Percentiles rank a stretch among this genome's conserved stretches.
Conservation (phyloP, 805 yeast genomes). For the Debaryomyces castellii region DNA sequence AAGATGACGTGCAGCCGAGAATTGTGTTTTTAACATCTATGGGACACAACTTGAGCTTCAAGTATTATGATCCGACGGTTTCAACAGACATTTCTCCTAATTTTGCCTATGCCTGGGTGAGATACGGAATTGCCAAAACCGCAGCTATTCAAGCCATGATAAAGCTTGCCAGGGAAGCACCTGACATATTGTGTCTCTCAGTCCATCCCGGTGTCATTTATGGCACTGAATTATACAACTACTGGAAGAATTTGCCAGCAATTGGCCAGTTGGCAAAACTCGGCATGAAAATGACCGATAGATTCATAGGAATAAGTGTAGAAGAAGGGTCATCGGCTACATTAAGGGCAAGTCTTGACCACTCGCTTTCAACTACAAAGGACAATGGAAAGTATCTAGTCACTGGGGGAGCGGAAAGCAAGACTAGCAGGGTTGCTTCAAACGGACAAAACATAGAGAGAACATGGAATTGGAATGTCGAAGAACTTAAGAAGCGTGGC, state of each 20-base stretch:
- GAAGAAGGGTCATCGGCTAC: conserved; percentile 38
- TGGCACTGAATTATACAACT: conserved; percentile 31
- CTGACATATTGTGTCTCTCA: conserved; percentile 31
- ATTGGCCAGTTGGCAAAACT: conserved; percentile 19
- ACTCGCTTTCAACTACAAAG: conserved; percentile 14
- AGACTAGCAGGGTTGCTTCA: conserved; percentile 23
- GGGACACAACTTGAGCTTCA: conserved; percentile 28
- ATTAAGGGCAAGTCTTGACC: conserved; percentile 33
- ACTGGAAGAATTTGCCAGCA: conserved; percentile 24
- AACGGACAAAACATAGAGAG: conserved; percentile 18
- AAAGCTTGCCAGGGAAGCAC: conserved; percentile 24
- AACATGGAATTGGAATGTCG: conserved; percentile 30
- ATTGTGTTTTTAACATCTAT: conserved; percentile 31
- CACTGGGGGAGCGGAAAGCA: conserved; percentile 29
- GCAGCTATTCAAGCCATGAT: conserved; percentile 31
- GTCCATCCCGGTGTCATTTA: conserved; percentile 41
- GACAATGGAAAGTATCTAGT: conserved; percentile 30
- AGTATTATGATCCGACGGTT: conserved; percentile 24
- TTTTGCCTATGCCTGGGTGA: conserved; percentile 24
- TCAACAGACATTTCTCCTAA: conserved; percentile 25
- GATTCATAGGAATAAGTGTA: conserved; percentile 23
- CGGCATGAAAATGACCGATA: conserved; percentile 12
- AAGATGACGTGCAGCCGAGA: conserved; percentile 22
- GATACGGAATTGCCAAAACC: conserved; percentile 37
- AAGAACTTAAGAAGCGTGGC: conserved; percentile 18